phyloP scores from a whole-genome alignment of 352 stramenopile species.

The Globisporangium middletonii region DNA sequence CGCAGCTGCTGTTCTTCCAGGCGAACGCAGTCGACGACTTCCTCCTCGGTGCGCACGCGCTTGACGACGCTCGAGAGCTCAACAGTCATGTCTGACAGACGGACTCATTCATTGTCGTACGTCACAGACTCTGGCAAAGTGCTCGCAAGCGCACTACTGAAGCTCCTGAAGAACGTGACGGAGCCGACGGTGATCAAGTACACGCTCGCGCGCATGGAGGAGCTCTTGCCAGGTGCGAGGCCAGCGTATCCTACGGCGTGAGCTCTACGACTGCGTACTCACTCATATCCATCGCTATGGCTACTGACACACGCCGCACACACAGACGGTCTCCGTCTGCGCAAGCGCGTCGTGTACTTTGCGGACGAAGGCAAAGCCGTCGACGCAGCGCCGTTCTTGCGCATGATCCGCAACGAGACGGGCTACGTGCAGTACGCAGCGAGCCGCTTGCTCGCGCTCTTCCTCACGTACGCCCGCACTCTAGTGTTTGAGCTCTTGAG shows the following conservation, averaged over 20 bases:
- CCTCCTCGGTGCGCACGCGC: conserved; percentile 30
- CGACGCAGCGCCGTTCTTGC: conserved; percentile 73
- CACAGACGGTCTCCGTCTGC: conserved; percentile 63
- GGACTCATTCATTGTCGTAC: not conserved
- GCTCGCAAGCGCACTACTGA: conserved; percentile 63
- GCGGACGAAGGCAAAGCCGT: conserved; percentile 64
- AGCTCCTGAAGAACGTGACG: conserved; percentile 86
- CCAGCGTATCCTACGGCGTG: not conserved
- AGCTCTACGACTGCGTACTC: not conserved
- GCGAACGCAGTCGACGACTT: conserved; percentile 71
- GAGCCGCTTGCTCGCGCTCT: conserved; percentile 73
- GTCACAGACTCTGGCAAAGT: conserved; percentile 52
- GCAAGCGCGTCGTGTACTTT: conserved; percentile 77
- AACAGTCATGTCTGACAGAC: not conserved
- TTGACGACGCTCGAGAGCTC: not conserved
- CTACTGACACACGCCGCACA: not conserved
- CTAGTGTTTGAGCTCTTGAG: not conserved
- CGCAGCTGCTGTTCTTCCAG: conserved; percentile 24
- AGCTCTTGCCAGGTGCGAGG: conserved; percentile 62
- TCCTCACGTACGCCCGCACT: conserved; percentile 52
- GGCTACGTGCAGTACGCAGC: conserved; percentile 84
- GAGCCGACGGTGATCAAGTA: conserved; percentile 85
- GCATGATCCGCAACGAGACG: conserved; percentile 80
- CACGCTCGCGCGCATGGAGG: conserved; percentile 81
- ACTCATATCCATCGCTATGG: not conserved